Evolutionary conservation across 345 rosid species (phyloP).

Genomic region (Eucalyptus decipiens): DNA sequence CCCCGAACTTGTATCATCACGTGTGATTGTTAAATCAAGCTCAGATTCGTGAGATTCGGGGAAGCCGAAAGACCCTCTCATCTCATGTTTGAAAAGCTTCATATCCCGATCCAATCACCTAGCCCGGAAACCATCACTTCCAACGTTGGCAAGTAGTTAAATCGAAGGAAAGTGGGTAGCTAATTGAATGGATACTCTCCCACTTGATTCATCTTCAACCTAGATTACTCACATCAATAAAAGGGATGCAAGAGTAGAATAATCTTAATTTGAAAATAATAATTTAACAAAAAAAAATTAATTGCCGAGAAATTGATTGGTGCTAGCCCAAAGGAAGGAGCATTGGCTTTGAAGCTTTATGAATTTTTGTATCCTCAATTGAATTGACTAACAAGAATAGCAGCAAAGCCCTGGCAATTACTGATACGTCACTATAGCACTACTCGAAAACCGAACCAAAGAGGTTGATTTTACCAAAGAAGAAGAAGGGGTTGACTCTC

Average conservation of each 20-base stretch:
- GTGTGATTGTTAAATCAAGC: not conserved
- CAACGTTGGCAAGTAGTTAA: not conserved
- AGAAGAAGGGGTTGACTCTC: too few species aligned
- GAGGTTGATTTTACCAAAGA: not conserved
- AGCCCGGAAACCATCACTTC: not conserved
- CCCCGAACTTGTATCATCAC: not conserved
- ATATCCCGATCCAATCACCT: not conserved
- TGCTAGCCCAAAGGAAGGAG: not conserved
- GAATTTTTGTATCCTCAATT: not conserved
- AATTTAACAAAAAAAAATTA: not conserved
- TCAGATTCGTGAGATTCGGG: not conserved
- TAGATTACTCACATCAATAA: not conserved
- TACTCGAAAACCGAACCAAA: not conserved
- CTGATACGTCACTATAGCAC: not conserved
- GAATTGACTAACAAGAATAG: not conserved
- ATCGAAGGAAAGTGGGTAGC: not conserved
- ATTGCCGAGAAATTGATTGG: not conserved
- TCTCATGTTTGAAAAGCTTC: not conserved
- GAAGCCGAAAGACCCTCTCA: not conserved
- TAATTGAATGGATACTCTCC: not conserved
- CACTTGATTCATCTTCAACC: not conserved
- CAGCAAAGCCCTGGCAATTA: not conserved
- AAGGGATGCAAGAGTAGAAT: not conserved
- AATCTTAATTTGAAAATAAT: not conserved
- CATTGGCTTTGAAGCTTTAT: not conserved